Conservation (phyloP, 345 rosid species). For the Isatis tinctoria region DNA sequence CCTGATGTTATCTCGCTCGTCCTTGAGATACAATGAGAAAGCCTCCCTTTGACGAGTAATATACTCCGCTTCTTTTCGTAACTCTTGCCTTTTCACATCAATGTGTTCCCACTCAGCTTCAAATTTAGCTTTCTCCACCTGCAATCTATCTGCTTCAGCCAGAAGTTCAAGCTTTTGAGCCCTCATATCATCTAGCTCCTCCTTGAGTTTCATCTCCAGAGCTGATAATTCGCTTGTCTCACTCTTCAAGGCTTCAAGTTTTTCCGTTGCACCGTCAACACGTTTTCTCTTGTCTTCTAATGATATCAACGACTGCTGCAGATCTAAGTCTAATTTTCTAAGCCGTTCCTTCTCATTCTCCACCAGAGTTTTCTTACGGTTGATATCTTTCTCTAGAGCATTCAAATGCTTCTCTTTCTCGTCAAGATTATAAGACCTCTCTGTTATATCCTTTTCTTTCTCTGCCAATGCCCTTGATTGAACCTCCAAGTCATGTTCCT, state of each 20-base stretch:
- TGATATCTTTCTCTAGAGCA: constrained; percentile 50
- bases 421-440: constrained; percentile 48
- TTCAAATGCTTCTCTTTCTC: constrained; percentile 51
- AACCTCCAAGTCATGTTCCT: constrained; percentile 77
- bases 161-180: constrained; percentile 67
- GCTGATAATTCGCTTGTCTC: constrained; percentile 65
- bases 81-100: constrained; percentile 83
- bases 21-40: constrained; percentile 62
- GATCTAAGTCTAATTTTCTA: constrained; percentile 51
- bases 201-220: constrained; percentile 82
- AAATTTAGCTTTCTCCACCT: constrained; percentile 74
- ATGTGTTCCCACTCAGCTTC: constrained; percentile 92
- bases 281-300: constrained; percentile 66
- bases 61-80: constrained; percentile 52
- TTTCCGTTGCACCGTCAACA: constrained; percentile 60
- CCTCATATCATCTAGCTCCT: constrained; percentile 83
- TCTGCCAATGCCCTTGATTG: constrained; percentile 51
- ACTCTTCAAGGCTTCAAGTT: constrained; percentile 67
- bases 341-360: constrained; percentile 64
- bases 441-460: constrained; percentile 63
- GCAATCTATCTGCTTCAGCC: constrained; percentile 74
- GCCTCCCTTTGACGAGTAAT: constrained; percentile 58
- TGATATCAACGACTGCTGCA: constrained; percentile 51
- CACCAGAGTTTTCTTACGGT: constrained; percentile 36
- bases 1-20: constrained; percentile 68